A percentile compares a stretch with the other conserved stretches of the same genome.
These are phyloP conservation scores for Chrysoporthe deuterocubensis DNA, from an alignment of 2,329 filamentous ascomycete genomes.

Conservation along the genomic window DNA sequence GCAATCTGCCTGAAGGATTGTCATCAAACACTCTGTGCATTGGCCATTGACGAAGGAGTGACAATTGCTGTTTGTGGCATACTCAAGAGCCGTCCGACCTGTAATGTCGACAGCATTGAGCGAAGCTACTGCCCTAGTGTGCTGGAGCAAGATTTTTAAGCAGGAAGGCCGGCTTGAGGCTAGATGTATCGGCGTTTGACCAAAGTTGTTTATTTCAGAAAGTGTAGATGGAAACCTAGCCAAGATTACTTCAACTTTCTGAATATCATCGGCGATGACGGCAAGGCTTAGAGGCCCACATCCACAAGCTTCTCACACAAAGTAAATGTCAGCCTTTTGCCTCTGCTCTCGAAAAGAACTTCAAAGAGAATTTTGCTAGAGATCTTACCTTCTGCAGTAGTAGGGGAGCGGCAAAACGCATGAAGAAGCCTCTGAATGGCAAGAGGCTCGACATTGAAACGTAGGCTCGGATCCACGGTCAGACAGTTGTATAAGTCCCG, in stretches of 20 bases:
- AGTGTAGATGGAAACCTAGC: neutral
- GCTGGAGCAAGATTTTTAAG: neutral
- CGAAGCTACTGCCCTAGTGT: neutral
- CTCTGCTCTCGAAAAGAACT: neutral
- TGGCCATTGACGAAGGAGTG: accelerated
- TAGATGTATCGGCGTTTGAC: neutral
- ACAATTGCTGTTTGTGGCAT: neutral
- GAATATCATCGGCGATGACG: neutral
- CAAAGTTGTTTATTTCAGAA: neutral
- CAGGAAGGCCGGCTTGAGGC: neutral
- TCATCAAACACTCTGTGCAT: neutral
- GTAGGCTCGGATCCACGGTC: neutral
- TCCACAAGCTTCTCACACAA: neutral
- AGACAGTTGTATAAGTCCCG: neutral
- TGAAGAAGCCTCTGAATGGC: neutral
- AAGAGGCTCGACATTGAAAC: neutral
- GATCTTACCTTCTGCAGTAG: neutral
- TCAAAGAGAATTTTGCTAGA: neutral
- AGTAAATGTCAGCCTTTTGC: neutral
- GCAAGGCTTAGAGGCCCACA: neutral
- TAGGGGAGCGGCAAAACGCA: neutral
- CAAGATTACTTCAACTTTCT: neutral
- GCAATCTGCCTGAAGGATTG: neutral
- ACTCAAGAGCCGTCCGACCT: neutral
- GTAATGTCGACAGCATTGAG: neutral